These are phyloP conservation scores for Elongisporangium undulatum DNA, from an alignment of 352 stramenopile genomes.

Conservation along the genomic window DNA sequence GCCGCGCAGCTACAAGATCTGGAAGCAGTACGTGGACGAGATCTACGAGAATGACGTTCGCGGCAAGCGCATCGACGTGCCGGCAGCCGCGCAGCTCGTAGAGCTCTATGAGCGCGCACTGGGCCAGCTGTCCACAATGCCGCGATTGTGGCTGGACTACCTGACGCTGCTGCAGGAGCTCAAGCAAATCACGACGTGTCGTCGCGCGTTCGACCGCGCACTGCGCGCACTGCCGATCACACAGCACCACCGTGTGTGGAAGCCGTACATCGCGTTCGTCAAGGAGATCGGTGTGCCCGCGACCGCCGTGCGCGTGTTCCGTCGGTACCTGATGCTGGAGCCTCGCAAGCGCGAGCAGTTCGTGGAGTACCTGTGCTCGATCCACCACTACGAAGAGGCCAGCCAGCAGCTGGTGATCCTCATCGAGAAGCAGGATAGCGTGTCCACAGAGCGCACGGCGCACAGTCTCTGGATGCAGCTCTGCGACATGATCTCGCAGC, in stretches of 20 bases:
- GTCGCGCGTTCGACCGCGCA: slow-evolving; percentile 93
- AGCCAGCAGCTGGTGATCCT: slow-evolving; percentile 79
- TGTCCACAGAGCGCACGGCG: slow-evolving; percentile 48
- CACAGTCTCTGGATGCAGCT: slow-evolving; percentile 98
- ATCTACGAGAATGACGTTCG: slow-evolving; percentile 55
- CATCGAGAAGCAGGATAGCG: slow-evolving; percentile 62
- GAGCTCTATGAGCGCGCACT: slow-evolving; percentile 88
- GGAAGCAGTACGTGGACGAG: slow-evolving; percentile 87
- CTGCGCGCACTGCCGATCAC: slow-evolving; percentile 96
- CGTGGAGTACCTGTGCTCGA: slow-evolving; percentile 71
- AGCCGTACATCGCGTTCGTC: slow-evolving; percentile 89
- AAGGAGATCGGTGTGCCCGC: slow-evolving; percentile 65
- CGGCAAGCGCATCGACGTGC: slow-evolving; percentile 57
- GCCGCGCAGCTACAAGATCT: slow-evolving; percentile 95
- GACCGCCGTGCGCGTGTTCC: slow-evolving; percentile 85
- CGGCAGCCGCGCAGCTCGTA: slow-evolving; percentile 29
- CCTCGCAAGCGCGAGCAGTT: slow-evolving; percentile 66
- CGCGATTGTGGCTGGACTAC: slow-evolving; percentile 95
- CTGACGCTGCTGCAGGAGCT: slow-evolving; percentile 70
- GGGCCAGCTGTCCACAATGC: slow-evolving; percentile 94
- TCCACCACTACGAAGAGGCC: slow-evolving; percentile 76
- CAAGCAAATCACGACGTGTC: slow-evolving; percentile 69
- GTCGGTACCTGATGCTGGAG: slow-evolving; percentile 84
- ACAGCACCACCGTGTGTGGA: slow-evolving; percentile 97
- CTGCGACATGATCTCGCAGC: slow-evolving; percentile 93